Percentiles rank a stretch among this genome's conserved stretches.
phyloP scores from a whole-genome alignment of 257 asterid species.

The Solanum clarkiae region DNA sequence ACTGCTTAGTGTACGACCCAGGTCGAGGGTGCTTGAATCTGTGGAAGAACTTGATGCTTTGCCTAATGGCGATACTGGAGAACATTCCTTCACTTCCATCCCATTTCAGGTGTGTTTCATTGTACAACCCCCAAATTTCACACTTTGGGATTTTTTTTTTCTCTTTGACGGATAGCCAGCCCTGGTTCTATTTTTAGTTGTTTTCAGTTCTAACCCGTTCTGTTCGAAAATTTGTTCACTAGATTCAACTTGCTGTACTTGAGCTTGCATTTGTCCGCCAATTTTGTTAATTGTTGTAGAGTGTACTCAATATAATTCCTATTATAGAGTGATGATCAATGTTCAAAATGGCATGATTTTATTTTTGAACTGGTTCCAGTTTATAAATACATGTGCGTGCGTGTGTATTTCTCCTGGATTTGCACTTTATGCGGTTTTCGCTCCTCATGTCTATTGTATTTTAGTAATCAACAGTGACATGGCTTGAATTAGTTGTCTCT shows the following conservation, averaged over 20 bases:
- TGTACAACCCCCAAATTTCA: background rate
- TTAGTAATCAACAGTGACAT: background rate
- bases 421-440: background rate
- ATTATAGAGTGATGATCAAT: background rate
- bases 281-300: background rate
- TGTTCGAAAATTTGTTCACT: background rate
- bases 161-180: background rate
- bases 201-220: background rate
- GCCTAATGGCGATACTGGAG: constrained; percentile 62
- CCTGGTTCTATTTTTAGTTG: background rate
- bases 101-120: constrained; percentile 53
- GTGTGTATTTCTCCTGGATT: background rate
- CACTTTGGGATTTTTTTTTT: too few species aligned
- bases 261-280: background rate
- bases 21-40: constrained; percentile 27
- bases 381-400: background rate
- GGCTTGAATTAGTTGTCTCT: background rate
- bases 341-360: background rate
- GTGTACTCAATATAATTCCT: background rate
- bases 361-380: background rate
- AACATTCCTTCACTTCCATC: constrained; percentile 33
- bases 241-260: background rate
- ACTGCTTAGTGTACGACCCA: constrained; percentile 18
- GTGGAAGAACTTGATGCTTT: constrained; percentile 34
- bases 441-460: background rate